Conservation (phyloP, 208 protist genomes). For the Herpetomonas tarakana region DNA sequence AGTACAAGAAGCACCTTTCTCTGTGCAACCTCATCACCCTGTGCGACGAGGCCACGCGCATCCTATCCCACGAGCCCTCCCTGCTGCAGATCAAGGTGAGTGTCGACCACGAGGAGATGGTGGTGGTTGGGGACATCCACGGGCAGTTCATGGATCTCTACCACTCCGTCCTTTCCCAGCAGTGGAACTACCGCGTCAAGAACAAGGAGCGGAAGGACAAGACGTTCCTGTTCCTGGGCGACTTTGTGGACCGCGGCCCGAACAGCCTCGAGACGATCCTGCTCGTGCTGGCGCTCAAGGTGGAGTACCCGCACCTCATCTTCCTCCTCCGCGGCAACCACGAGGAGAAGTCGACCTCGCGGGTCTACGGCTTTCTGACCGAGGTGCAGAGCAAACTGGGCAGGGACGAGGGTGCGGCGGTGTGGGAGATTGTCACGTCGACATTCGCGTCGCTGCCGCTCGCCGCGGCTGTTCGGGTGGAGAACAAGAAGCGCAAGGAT, state of each 20-base stretch:
- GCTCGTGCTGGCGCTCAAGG: slow-evolving; percentile 85
- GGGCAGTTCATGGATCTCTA: slow-evolving; percentile 77
- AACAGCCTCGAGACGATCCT: slow-evolving; percentile 47
- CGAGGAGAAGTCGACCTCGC: slow-evolving; percentile 73
- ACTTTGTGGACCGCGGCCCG: slow-evolving; percentile 96
- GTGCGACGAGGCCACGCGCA: slow-evolving; percentile 30
- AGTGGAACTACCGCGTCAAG: slow-evolving; percentile 10
- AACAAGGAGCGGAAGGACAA: slow-evolving; percentile 20
- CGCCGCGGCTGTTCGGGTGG: slow-evolving; percentile 40
- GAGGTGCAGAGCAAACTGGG: slow-evolving; percentile 44
- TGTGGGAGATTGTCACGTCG: slow-evolving; percentile 73
- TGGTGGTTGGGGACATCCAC: slow-evolving; percentile 84
- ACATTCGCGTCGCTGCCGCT: slow-evolving; percentile 78
- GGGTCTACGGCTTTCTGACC: slow-evolving; percentile 65
- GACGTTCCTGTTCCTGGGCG: slow-evolving; percentile 96
- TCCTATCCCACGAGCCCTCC: slow-evolving; percentile 30
- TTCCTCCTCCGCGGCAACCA: slow-evolving; percentile 88
- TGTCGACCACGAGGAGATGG: slow-evolving; percentile 32
- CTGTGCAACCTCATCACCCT: slow-evolving; percentile 27
- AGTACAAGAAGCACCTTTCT: slow-evolving; percentile 19
- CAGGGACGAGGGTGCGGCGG: slow-evolving; percentile 27
- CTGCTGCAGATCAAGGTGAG: slow-evolving; percentile 35
- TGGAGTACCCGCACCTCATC: slow-evolving; percentile 70
- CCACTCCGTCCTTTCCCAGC: slow-evolving; percentile 46
- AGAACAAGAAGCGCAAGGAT: slow-evolving; percentile 12